These are phyloP conservation scores for Hericium rajendrae DNA, from an alignment of 768 basidiomycete species.

Conservation along the genomic window DNA sequence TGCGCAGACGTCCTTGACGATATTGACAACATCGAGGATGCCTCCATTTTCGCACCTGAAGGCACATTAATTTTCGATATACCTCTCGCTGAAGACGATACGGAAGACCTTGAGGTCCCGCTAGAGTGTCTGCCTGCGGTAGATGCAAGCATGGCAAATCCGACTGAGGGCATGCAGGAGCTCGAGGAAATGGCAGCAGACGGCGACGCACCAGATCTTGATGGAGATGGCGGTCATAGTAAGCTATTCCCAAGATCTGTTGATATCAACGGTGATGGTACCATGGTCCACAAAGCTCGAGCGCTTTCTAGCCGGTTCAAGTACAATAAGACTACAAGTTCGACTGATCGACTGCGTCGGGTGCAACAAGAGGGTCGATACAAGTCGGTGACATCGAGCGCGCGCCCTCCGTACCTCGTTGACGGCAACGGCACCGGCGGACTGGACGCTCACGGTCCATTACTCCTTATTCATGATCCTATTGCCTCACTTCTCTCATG, in stretches of 20 bases:
- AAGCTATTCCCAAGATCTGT: neutral
- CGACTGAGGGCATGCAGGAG: neutral
- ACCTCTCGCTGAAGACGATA: too few species aligned
- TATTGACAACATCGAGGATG: too few species aligned
- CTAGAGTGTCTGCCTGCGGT: too few species aligned
- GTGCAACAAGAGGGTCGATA: neutral
- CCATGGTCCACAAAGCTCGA: neutral
- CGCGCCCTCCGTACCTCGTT: neutral
- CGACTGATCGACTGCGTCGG: neutral
- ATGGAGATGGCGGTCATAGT: neutral
- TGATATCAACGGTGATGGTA: neutral
- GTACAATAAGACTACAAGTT: neutral
- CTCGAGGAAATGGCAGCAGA: neutral
- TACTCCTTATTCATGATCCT: neutral
- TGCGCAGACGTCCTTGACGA: too few species aligned
- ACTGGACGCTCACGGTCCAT: neutral
- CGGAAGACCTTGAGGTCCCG: too few species aligned
- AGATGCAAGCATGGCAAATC: neutral
- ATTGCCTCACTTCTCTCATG: neutral
- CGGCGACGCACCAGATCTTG: too few species aligned
- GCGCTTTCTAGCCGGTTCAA: neutral
- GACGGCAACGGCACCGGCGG: neutral
- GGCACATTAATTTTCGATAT: neutral
- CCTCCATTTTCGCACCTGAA: constrained; percentile 5
- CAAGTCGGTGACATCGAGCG: neutral